These are phyloP conservation scores for Xylariaceae sp. DNA, from an alignment of 2,329 filamentous ascomycete species.

Conservation along the genomic window DNA sequence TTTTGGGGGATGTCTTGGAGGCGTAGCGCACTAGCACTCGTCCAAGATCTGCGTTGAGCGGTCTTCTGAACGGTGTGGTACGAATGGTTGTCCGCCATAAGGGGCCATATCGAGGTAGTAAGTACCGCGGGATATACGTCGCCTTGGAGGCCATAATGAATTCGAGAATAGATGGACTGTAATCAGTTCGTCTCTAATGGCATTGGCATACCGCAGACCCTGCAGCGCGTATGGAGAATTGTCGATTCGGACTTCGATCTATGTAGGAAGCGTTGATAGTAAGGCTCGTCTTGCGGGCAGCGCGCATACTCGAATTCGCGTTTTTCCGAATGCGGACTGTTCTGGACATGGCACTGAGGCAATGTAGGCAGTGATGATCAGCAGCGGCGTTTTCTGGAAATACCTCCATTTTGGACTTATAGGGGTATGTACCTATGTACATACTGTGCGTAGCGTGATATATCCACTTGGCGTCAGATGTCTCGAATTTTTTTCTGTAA, in stretches of 20 bases:
- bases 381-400: too few species aligned
- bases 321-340: too few species aligned
- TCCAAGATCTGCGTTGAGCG: conserved; percentile 32
- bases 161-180: neutral
- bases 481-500: conserved; percentile 22
- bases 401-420: too few species aligned
- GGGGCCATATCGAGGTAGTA: conserved; percentile 64
- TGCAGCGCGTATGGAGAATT: too few species aligned
- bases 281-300: too few species aligned
- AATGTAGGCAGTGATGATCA: too few species aligned
- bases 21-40: conserved; percentile 40
- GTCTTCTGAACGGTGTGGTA: conserved; percentile 31
- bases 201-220: neutral
- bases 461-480: conserved; percentile 3
- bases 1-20: conserved; percentile 35
- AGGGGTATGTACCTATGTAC: neutral
- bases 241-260: too few species aligned
- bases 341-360: too few species aligned
- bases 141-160: conserved; percentile 47
- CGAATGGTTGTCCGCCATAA: conserved; percentile 53
- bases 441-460: neutral
- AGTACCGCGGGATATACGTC: conserved; percentile 65
- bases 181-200: neutral
- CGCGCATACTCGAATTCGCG: too few species aligned
- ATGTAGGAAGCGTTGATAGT: too few species aligned